Percentiles rank a stretch among this genome's conserved stretches.
These are phyloP conservation scores for Wickerhamiella parazyma DNA, from an alignment of 805 yeast species.

Conservation along the genomic window DNA sequence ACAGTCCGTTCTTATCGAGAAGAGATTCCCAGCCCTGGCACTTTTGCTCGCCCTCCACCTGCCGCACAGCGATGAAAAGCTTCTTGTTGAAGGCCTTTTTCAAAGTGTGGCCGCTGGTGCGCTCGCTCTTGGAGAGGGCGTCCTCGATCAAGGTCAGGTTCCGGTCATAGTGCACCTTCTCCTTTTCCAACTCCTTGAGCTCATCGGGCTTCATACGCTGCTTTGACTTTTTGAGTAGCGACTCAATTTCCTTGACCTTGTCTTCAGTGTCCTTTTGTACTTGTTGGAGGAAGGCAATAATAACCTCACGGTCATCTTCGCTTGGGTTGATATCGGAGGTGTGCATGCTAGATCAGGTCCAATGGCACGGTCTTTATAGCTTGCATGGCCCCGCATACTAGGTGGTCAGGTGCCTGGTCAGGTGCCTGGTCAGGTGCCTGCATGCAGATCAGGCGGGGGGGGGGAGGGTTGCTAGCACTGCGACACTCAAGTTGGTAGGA, in stretches of 20 bases:
- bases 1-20: slow-evolving; percentile 15
- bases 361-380: no score
- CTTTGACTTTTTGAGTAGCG: slow-evolving; percentile 16
- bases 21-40: slow-evolving; percentile 13
- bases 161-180: slow-evolving; percentile 13
- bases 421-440: background rate
- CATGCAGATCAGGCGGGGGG: no score
- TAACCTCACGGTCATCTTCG: slow-evolving; percentile 18
- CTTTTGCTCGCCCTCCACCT: slow-evolving; percentile 14
- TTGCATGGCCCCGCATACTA: no score
- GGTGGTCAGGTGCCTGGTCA: background rate
- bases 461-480: no score
- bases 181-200: slow-evolving; percentile 16
- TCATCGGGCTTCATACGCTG: slow-evolving; percentile 15
- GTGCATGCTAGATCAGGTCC: slow-evolving; percentile 7
- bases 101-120: slow-evolving; percentile 20
- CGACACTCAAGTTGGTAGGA: no score
- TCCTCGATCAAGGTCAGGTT: slow-evolving; percentile 18
- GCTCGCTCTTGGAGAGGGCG: slow-evolving; percentile 18
- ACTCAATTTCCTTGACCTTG: slow-evolving; percentile 15
- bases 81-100: slow-evolving; percentile 21
- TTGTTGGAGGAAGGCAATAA: slow-evolving; percentile 15
- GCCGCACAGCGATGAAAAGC: slow-evolving; percentile 16
- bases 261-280: slow-evolving; percentile 14
- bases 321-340: slow-evolving; percentile 21